These are phyloP conservation scores for Stagonosporopsis chrysanthemi DNA, from an alignment of 2,329 filamentous ascomycete genomes.

Conservation along the genomic window DNA sequence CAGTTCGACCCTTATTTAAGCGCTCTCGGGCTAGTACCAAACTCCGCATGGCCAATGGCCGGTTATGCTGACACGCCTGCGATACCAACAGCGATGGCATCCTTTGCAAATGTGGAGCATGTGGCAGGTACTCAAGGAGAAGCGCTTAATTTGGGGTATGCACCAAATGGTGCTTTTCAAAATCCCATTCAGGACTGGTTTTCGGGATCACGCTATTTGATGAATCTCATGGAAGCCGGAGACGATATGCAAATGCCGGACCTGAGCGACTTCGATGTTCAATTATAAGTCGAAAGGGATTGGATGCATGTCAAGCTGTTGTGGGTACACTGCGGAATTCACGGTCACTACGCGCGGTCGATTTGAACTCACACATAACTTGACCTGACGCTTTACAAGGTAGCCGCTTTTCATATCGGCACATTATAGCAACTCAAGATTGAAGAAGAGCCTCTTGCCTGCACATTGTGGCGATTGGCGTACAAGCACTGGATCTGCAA, in stretches of 20 bases:
- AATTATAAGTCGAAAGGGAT: neutral
- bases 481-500: no score
- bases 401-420: no score
- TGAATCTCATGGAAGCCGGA: conserved; percentile 64
- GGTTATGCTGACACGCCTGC: conserved; percentile 15
- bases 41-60: conserved; percentile 35
- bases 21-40: conserved; percentile 67
- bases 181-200: conserved; percentile 70
- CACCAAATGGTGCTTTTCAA: conserved; percentile 27
- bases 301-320: neutral
- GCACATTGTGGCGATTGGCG: no score
- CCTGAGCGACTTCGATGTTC: conserved; percentile 19
- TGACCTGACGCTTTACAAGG: no score
- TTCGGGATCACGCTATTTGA: conserved; percentile 69
- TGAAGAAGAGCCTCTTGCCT: no score
- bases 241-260: conserved; percentile 59
- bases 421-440: no score
- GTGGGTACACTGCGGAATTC: no score
- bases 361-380: no score
- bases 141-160: conserved; percentile 19
- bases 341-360: no score
- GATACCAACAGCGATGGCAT: conserved; percentile 16
- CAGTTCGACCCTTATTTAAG: conserved; percentile 70
- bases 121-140: conserved; percentile 2
- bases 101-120: conserved; percentile 5